Base-by-base conservation (phyloP, 176 grass and related monocot genomes). In the Paspalum notatum region DNA sequence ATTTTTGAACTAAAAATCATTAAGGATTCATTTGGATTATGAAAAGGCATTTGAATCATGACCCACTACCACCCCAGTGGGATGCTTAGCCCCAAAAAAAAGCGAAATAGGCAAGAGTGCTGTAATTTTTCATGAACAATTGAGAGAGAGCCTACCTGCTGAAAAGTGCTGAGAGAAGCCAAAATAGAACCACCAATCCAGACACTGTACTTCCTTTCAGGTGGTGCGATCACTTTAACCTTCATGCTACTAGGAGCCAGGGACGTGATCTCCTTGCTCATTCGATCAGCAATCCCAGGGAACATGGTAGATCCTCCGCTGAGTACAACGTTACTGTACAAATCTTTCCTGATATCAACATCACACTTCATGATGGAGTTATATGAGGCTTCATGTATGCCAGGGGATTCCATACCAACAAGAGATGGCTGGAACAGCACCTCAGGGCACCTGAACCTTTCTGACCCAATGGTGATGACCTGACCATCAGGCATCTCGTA, bases 271-370 rank as follows among this genome's bases (percentile, higher is more conserved):
- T 96, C 93, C 61, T 93, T 96, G 82, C 85, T 96, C 93, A 96
- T 96, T 4, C 90, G 90, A 79, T 96, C 93, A 5, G 90, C 90
- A 67, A 93, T 96, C 58, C 93, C 90, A 60, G 93, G 85, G 64
- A 96, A 96, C 93, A 96, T 96, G 54, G 93, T 96, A 61, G 93
- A 96, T 51, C 93, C 90, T 64, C 93, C 93, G 81, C 93, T 96
- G 18, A 96, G 87, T 42, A 96, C 93, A 57, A 92, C 57, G 37
- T 96, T 96, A 49, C 84, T 66, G 11, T 96, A 96, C 65, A 96
- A 66, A 81, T 96, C 93, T 71, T 90, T 96, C 53, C 90, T 90
- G 22, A 96, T 96, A 66, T 96, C 93, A 4, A 96, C 90, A 49
- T 92, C 93, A 0, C 93, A 93, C 67, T 96, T 96, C 93, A 93